These are phyloP conservation scores for Glycine latifolia DNA, from an alignment of 306 rosid genomes.

Conservation along the genomic window DNA sequence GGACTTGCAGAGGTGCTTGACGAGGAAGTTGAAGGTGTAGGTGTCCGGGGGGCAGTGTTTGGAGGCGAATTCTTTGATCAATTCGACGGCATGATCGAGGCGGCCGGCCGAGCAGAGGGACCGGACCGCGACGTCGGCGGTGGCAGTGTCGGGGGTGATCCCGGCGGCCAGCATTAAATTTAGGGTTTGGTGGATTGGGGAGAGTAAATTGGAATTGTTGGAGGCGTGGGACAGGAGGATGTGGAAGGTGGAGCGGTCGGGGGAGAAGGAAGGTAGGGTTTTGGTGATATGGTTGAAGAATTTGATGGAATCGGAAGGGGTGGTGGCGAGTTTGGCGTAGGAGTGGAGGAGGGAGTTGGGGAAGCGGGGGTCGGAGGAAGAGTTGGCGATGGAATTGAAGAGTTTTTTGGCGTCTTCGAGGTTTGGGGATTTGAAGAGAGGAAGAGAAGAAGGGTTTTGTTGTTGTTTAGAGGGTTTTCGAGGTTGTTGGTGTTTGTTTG, in stretches of 20 bases:
- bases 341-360: conserved; percentile 76
- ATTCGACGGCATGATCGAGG: conserved; percentile 64
- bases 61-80: conserved; percentile 61
- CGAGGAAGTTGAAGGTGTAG: conserved; percentile 70
- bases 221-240: conserved; percentile 68
- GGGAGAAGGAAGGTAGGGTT: conserved; percentile 65
- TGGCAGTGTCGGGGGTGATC: conserved; percentile 63
- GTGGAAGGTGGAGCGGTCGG: conserved; percentile 76
- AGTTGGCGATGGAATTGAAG: conserved; percentile 59
- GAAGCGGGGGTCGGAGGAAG: conserved; percentile 52
- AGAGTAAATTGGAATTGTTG: conserved; percentile 25
- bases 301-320: conserved; percentile 64
- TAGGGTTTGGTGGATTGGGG: conserved; percentile 66
- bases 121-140: conserved; percentile 72
- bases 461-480: conserved; percentile 45
- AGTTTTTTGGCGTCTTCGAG: conserved; percentile 72
- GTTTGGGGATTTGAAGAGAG: conserved; percentile 65
- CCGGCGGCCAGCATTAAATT: conserved; percentile 74
- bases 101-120: conserved; percentile 66
- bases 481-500: conserved; percentile 4
- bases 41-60: conserved; percentile 70
- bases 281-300: conserved; percentile 79
- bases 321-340: conserved; percentile 68
- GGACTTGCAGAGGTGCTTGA: conserved; percentile 73
- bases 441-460: background rate